Evolutionary conservation across 1,284 basidiomycete species (phyloP).

Genomic region (Leccinum pseudoinsigne): DNA sequence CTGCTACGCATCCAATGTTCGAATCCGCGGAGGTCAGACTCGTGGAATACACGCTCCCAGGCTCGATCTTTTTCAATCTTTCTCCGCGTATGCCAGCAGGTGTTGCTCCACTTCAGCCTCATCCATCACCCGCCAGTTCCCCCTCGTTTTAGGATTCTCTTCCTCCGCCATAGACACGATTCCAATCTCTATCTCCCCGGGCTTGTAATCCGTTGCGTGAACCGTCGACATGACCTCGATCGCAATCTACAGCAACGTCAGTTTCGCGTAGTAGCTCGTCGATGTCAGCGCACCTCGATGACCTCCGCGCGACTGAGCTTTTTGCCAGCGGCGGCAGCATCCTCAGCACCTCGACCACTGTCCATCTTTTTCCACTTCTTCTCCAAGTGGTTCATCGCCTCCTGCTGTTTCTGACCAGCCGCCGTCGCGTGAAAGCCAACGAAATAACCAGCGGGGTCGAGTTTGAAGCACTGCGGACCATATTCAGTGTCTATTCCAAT

Average conservation of each 20-base stretch:
- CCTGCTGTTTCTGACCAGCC: conserved; percentile 97
- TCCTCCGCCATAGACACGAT: conserved; percentile 74
- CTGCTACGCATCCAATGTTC: neutral
- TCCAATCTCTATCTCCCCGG: conserved; percentile 85
- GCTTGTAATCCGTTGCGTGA: conserved; percentile 94
- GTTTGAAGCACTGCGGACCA: conserved; percentile 95
- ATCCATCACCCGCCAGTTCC: conserved; percentile 82
- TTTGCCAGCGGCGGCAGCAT: conserved; percentile 69
- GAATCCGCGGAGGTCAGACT: neutral
- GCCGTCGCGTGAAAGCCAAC: conserved; percentile 98
- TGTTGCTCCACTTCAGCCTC: conserved; percentile 85
- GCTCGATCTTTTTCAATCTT: conserved; percentile 56
- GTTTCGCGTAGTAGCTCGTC: conserved; percentile 7
- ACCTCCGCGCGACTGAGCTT: conserved; percentile 66
- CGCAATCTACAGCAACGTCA: conserved; percentile 64
- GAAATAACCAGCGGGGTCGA: conserved; percentile 98
- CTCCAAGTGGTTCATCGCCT: conserved; percentile 98
- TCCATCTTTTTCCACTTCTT: conserved; percentile 99
- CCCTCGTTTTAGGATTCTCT: conserved; percentile 65
- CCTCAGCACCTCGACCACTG: conserved; percentile 70
- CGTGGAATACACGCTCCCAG: conserved; percentile 8
- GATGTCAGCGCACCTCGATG: conserved; percentile 69
- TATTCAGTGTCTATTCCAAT: conserved; percentile 91
- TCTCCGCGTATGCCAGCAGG: conserved; percentile 90
- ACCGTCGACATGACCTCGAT: conserved; percentile 94